These are phyloP conservation scores for Aspergillus tubingensis DNA, from an alignment of 2,329 filamentous ascomycete genomes.

Conservation along the genomic window DNA sequence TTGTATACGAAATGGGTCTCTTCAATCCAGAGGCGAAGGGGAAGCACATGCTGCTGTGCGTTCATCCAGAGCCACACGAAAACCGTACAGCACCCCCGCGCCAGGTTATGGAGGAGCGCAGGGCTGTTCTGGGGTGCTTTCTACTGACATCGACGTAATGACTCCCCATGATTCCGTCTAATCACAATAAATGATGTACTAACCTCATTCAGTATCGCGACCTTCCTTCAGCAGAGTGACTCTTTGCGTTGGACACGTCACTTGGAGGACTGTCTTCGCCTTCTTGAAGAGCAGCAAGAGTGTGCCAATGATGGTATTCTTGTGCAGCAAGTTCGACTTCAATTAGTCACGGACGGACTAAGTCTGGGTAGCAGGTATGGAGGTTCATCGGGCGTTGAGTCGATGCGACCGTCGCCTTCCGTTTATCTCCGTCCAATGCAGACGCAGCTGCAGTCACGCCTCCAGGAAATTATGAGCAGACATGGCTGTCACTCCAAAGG, in stretches of 20 bases:
- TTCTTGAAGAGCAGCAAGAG: constrained; percentile 50
- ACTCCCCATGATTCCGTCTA: too few species aligned
- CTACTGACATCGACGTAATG: constrained; percentile 42
- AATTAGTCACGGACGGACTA: constrained; percentile 15
- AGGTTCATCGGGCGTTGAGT: neutral
- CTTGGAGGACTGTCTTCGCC: constrained; percentile 58
- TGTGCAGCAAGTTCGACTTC: constrained; percentile 26
- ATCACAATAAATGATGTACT: neutral
- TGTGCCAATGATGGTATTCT: constrained; percentile 54
- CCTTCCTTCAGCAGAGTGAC: constrained; percentile 53
- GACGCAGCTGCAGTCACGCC: constrained; percentile 1
- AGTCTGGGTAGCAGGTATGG: neutral
- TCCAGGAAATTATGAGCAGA: neutral
- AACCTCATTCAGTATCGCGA: constrained; percentile 37
- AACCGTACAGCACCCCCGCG: neutral
- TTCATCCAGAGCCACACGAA: constrained; percentile 4
- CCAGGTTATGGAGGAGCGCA: constrained; percentile 52
- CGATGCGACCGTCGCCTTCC: constrained; percentile 5
- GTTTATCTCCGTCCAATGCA: constrained; percentile 13
- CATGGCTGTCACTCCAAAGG: neutral
- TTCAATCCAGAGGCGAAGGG: constrained; percentile 9
- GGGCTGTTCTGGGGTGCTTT: constrained; percentile 55
- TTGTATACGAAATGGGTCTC: constrained; percentile 20
- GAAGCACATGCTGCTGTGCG: constrained; percentile 11
- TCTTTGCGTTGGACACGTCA: constrained; percentile 59